Evolutionary conservation across 805 yeast species (phyloP), one percentile per base, ranked within the genome.

Genomic region (Metschnikowia koreensis): DNA sequence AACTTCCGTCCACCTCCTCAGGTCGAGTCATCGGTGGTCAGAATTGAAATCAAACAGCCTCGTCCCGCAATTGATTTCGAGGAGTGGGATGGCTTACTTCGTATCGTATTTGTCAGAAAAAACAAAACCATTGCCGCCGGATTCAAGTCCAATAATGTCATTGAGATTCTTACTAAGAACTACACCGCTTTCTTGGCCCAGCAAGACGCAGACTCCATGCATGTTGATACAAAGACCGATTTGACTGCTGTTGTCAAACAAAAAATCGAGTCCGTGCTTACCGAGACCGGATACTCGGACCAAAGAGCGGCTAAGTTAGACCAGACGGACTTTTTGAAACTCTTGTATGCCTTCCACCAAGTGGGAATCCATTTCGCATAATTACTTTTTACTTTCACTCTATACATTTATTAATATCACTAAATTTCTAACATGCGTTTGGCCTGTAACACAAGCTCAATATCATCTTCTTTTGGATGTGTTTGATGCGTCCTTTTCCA

Each of bases 1-100:
- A 94, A 94, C 66, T 94, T 94, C 76, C 80, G 97, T 61, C 99
- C 99, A 26, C 99, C 99, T 10, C 99, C 99, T 52, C 92, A 94
- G 69, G 99, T 94, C 52, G 99, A 94, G 69, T 91, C 97, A 0
- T 86, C 96, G 36, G 99, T 94, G 44, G 98, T 94, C 16, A 81
- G 96, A 64, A 83, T 94, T 37, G 98, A 93, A 69, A 85, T 94
- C 51, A 94, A 94, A 69, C 78, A 71, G 50, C 99, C 98, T 47
- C 82, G 97, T 60, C 99, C 99, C n/a, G 83, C 87, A 57, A 83
- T 94, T 34, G 97, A 92, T 66, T 93, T 84, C 66, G 81, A 87
- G 63, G 99, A 94, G 69, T 94, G 98, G 98, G 99, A 94, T 65
- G 99, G 99, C 2, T 74, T 94, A 36, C 76, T 94, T 57, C 81